Evolutionary conservation across 495 filamentous ascomycete species (phyloP), one percentile per base, ranked within the genome.

Genomic region (Podospora australis): DNA sequence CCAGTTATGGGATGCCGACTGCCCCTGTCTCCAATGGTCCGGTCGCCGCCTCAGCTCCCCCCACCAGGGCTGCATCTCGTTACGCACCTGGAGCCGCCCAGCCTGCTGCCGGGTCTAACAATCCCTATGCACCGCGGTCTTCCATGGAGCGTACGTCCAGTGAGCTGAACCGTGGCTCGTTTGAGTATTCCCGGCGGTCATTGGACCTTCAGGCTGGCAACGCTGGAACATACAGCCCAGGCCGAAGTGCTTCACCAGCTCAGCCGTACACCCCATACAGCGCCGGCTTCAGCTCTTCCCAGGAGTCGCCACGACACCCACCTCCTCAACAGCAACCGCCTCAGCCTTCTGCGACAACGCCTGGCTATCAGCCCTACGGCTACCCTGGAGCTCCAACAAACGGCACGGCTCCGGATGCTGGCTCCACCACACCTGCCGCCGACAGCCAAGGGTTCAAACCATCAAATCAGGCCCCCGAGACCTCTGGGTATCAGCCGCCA

Each of bases 1-100:
- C 65, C 14, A 57, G 44, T n/a, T 68, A 65, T 36, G 59, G 59
- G 8, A 53, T 60, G 63, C 50, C 58, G 6, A n/a, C 48, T 20
- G 60, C 60, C 3, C 38, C 54, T 39, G 50, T 55, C 17, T 50
- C 63, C 6, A 70, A 65, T 32, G 63, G 60, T 14, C 64, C 67
- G 20, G 47, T 47, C 3, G 34, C 44, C 20, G 25, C 44, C 9
- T 51, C 56, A 24, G 52, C 62, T 39, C 51, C 74, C n/a, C 51
- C 66, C 0, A 69, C 70, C 16, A 57, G 68, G 44, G 67, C 69
- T 10, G 66, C 70, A 23, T 86, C 84, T 21, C 75, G 78, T 42
- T 88, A 89, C 66, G 78, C 84, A 28, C 84, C 86, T 2, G 59
- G 51, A 26, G 49, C 63, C 26, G 50, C 59, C 40, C 65, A 65